These are phyloP conservation scores for Pyrus betulifolia DNA, from an alignment of 306 rosid genomes.

Conservation along the genomic window DNA sequence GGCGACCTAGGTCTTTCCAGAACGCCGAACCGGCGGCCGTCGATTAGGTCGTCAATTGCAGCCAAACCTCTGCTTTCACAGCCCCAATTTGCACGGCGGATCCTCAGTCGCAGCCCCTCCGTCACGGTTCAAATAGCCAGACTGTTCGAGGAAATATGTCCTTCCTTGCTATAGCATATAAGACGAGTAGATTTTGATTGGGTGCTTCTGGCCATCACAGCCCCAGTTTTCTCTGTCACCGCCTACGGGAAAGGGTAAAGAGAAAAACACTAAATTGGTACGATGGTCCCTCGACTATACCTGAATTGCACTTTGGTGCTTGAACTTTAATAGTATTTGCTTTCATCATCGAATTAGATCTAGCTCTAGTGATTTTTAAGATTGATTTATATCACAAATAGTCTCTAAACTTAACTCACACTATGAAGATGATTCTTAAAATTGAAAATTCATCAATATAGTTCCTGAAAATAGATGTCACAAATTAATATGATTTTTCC, in stretches of 20 bases:
- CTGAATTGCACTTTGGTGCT: neutral
- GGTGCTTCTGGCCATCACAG: neutral
- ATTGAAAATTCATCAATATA: too few relatives aligned
- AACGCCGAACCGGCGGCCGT: neutral
- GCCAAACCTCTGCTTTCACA: neutral
- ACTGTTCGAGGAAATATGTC: neutral
- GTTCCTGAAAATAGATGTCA: too few relatives aligned
- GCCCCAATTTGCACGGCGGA: neutral
- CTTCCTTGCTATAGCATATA: neutral
- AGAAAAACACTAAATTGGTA: neutral
- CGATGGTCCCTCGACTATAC: neutral
- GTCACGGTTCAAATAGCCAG: neutral
- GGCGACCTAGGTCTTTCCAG: neutral
- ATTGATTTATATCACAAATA: too few relatives aligned
- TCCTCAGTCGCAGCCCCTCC: neutral
- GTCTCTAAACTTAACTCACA: too few relatives aligned
- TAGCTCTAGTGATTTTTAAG: too few relatives aligned
- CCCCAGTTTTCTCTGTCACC: neutral
- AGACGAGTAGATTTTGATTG: neutral
- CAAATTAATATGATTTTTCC: too few relatives aligned
- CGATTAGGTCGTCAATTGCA: neutral
- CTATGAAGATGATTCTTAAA: fast-evolving
- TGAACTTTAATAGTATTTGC: neutral
- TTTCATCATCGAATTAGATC: neutral
- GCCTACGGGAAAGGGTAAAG: neutral